Evolutionary conservation across 83 land plant species (phyloP), one percentile per base, ranked within the genome.

Genomic region (Picea mariana): DNA sequence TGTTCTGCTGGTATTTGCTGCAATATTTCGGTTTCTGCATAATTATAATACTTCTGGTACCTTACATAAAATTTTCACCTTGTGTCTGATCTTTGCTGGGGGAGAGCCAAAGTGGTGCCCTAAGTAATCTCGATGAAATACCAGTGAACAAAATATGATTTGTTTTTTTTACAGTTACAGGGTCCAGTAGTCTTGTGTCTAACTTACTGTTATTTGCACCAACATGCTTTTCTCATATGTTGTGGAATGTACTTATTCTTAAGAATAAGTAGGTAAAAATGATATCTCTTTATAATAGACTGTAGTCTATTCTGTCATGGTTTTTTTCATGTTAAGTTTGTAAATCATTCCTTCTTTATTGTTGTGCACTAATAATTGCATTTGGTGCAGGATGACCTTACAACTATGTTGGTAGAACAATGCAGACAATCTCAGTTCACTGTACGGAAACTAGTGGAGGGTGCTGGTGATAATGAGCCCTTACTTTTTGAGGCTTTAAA

Each of bases 401-500:
- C 90, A 23, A 18, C 82, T 44, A 88, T 90, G 61, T 84, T 96
- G 85, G 80, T 94, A 67, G 91, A 91, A 81, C 94, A 92, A 81
- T 92, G 95, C 88, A 89, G 85, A 85, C 85, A 88, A 24, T 92
- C 95, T 1, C 95, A 91, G 83, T 85, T 89, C 55, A 83, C 81
- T n/a, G 64, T 94, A 38, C 95, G 94, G 89, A 89, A 89, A 83
- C 84, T 96, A 77, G 83, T 96, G 64, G 89, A 94, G 79, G 90
- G 85, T 79, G 86, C 90, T 1, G 84, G 79, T 67, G 95, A 92
- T 34, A 88, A 91, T 78, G 99, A 94, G 42, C 80, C 76, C 11
- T 80, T 92, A 75, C 91, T 96, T 38, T 92, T 91, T 75, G 95
- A 96, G 81, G 95, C 95, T 52, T 89, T 96, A 62, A 86, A 88